Percentiles rank a stretch among this genome's conserved stretches.
phyloP scores from a whole-genome alignment of 768 basidiomycete genomes.

The Lentinus tigrinus region DNA sequence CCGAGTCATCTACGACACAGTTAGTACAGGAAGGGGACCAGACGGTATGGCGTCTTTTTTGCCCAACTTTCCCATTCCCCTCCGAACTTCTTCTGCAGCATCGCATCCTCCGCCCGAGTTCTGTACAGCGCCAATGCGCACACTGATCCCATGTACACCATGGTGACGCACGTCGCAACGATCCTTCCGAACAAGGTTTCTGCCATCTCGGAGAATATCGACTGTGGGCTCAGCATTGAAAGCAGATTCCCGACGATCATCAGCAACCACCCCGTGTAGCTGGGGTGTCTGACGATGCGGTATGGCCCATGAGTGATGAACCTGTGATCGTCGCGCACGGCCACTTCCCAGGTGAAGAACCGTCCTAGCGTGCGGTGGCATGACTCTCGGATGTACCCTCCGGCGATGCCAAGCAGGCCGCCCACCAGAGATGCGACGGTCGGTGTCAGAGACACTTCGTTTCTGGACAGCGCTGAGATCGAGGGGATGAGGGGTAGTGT shows the following conservation, averaged over 20 bases:
- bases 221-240: background rate
- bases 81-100: constrained; percentile 16
- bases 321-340: constrained; percentile 8
- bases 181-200: background rate
- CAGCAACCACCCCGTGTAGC: constrained; percentile 11
- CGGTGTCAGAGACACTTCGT: background rate
- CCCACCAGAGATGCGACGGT: background rate
- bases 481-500: background rate
- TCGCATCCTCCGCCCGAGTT: constrained; percentile 3
- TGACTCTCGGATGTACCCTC: background rate
- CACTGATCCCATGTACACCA: background rate
- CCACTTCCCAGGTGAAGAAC: constrained; percentile 19
- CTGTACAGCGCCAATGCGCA: background rate
- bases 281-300: constrained; percentile 16
- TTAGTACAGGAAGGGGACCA: constrained; percentile 8
- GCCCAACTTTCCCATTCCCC: constrained; percentile 16
- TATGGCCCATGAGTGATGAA: constrained; percentile 18
- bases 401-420: background rate
- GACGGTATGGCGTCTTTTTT: constrained; percentile 5
- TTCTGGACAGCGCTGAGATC: background rate
- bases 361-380: constrained; percentile 9
- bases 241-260: constrained; percentile 1
- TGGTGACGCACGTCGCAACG: background rate
- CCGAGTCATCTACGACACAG: too few relatives aligned
- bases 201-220: background rate